Percentiles rank a stretch among this genome's conserved stretches.
These are phyloP conservation scores for Helianthus tuberosus DNA, from an alignment of 129 eudicot genomes.

Conservation along the genomic window DNA sequence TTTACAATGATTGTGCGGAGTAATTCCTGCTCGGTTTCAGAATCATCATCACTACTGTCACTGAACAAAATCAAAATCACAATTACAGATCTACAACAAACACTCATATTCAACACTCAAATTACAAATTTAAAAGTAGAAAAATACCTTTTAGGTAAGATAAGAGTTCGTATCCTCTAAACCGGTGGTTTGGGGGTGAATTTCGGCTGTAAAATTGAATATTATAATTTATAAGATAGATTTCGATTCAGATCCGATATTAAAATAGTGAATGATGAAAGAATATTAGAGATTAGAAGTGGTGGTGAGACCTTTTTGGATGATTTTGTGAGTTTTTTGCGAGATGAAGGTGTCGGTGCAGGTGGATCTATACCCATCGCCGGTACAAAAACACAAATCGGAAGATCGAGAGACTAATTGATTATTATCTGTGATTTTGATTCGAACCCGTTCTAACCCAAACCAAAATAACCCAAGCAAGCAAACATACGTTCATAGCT, in stretches of 20 bases:
- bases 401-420: no score
- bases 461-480: no score
- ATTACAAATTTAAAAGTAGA: background rate
- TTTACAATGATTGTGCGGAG: constrained; percentile 43
- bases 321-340: no score
- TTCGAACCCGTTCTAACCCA: no score
- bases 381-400: no score
- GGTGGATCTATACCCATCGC: no score
- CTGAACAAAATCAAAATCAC: constrained; percentile 29
- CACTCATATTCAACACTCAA: no score
- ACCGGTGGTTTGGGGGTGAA: constrained; percentile 59
- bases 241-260: constrained; percentile 22
- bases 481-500: no score
- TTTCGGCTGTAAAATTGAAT: constrained; percentile 44
- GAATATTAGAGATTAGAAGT: constrained; percentile 3
- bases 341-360: no score
- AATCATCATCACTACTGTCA: constrained; percentile 34
- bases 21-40: constrained; percentile 29
- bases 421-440: no score
- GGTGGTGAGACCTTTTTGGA: no score
- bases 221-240: background rate
- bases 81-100: background rate
- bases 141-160: constrained; percentile 39
- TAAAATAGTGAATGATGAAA: background rate
- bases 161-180: constrained; percentile 26